Evolutionary conservation across 768 basidiomycete genomes (phyloP).

Genomic region (Lenzites betulinus): DNA sequence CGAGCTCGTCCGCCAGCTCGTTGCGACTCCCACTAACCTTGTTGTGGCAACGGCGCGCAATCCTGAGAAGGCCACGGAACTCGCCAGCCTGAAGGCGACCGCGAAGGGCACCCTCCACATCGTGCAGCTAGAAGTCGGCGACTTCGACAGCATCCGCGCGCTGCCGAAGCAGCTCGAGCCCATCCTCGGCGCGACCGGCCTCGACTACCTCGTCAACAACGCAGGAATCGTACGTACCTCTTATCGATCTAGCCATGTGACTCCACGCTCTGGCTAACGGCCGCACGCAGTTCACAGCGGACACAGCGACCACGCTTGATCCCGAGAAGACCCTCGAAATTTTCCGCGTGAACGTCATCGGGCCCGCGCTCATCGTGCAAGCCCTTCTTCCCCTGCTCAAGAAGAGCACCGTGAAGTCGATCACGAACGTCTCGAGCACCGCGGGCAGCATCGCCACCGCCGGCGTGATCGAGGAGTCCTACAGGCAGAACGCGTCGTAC

Average conservation of each 20-base stretch:
- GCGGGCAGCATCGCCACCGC: constrained; percentile 36
- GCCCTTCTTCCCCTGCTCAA: constrained; percentile 37
- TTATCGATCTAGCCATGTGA: neutral
- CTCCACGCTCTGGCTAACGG: too few relatives aligned
- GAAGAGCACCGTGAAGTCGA: constrained; percentile 31
- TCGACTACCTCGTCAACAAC: constrained; percentile 44
- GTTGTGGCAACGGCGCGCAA: constrained; percentile 35
- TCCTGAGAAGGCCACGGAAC: constrained; percentile 26
- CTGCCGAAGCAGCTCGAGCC: constrained; percentile 26
- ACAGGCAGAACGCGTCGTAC: constrained; percentile 32
- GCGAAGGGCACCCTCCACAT: constrained; percentile 36
- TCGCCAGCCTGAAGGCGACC: constrained; percentile 22
- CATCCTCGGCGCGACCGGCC: constrained; percentile 31
- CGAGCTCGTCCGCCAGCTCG: constrained; percentile 24
- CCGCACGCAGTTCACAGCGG: constrained; percentile 15
- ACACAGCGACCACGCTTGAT: constrained; percentile 32
- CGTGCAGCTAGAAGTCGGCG: constrained; percentile 34
- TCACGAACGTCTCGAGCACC: constrained; percentile 38
- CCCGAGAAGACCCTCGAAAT: constrained; percentile 25
- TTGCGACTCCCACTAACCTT: constrained; percentile 22
- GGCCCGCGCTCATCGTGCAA: constrained; percentile 39
- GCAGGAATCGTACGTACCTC: constrained; percentile 32
- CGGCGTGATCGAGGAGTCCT: constrained; percentile 13
- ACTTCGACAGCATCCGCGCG: constrained; percentile 29
- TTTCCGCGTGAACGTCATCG: constrained; percentile 37